Evolutionary conservation across 805 yeast species (phyloP), one percentile per base, ranked within the genome.

Genomic region (Starmerella vaccinii): DNA sequence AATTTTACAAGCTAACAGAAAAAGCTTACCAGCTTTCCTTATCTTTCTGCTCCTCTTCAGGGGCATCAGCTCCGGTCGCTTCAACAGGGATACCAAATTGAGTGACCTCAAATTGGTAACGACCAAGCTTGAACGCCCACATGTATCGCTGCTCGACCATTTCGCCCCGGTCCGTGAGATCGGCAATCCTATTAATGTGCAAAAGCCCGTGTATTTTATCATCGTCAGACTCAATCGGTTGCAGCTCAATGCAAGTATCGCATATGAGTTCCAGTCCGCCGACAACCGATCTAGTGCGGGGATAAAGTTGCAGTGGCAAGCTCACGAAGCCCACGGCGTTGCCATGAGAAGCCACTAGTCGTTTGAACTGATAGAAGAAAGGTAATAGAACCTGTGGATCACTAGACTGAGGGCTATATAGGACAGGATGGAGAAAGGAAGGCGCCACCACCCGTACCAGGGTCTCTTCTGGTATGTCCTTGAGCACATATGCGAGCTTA

Each of bases 1-100:
- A n/a, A n/a, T n/a, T n/a, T n/a, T n/a, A n/a, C n/a, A n/a, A n/a
- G n/a, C n/a, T n/a, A n/a, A n/a, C n/a, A n/a, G n/a, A n/a, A n/a
- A n/a, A n/a, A n/a, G n/a, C n/a, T 33, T 16, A 29, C 34, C 32
- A 29, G 32, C 37, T 24, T 12, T 33, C 38, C 40, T 33, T 29
- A 9, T 34, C 27, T 10, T 13, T 30, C 21, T 41, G 51, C 15
- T 21, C 30, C 4, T 18, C 35, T 10, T 37, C 26, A 2, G 27
- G 23, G 18, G 32, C 18, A 3, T 30, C 39, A 1, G 38, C 50
- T 15, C 74, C 82, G n/a, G 74, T 84, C 51, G 83, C 94, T 51
- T 88, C 96, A 2, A 90, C 95, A 0, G 98, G 97, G 46, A 92
- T 92, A n/a, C 95, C 86, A 95, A 96, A 92, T 61, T 81, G 86